Conservation (phyloP, 192 early-diverging fungal species). For the Funneliformis geosporum region DNA sequence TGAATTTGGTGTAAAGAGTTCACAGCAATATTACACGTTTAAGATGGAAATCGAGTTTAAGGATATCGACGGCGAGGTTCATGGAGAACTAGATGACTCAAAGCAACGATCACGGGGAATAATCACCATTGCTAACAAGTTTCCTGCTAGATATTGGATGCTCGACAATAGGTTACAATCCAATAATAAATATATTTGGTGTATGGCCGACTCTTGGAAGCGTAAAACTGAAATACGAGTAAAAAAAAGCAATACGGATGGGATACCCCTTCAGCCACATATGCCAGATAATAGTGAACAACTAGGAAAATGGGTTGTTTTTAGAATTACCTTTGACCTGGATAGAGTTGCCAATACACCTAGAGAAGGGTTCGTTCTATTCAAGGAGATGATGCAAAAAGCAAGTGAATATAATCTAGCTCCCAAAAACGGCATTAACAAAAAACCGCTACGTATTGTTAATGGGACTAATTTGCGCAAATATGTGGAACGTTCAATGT, state of each 20-base stretch:
- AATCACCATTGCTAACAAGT: conserved; percentile 45
- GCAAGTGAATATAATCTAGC: conserved; percentile 45
- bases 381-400: conserved; percentile 25
- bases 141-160: conserved; percentile 45
- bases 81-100: conserved; percentile 27
- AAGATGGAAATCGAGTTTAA: conserved; percentile 43
- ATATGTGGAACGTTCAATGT: conserved; percentile 26
- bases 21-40: background rate
- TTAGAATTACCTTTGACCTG: conserved; percentile 32
- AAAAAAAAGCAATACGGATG: background rate
- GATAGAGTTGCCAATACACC: background rate
- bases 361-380: background rate
- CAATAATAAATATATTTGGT: conserved; percentile 25
- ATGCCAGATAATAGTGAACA: conserved; percentile 33
- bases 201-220: conserved; percentile 30
- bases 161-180: conserved; percentile 28
- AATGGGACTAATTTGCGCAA: background rate
- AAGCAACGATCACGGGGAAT: background rate
- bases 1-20: conserved; percentile 30
- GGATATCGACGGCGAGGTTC: conserved; percentile 31
- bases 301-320: conserved; percentile 50
- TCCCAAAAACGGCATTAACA: background rate
- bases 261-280: conserved; percentile 36
- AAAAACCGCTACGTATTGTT: background rate
- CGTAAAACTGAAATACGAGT: conserved; percentile 40